These are phyloP conservation scores for Limonium bicolor DNA, from an alignment of 148 eudicot genomes.

Conservation along the genomic window DNA sequence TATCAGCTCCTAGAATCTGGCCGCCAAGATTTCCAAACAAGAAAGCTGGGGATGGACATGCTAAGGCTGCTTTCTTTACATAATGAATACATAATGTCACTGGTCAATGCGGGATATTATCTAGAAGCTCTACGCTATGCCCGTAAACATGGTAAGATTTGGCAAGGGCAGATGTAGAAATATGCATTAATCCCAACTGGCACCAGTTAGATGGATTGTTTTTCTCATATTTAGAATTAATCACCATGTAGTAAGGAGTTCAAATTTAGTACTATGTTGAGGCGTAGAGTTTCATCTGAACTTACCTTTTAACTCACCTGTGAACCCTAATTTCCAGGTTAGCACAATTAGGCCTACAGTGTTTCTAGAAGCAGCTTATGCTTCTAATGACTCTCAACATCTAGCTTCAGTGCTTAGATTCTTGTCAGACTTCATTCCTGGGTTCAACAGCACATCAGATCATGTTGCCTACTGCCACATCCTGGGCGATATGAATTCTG, in stretches of 20 bases:
- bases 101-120: slow-evolving; percentile 78
- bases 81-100: slow-evolving; percentile 64
- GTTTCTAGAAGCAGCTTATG: slow-evolving; percentile 86
- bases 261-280: no score
- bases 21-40: slow-evolving; percentile 42
- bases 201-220: neutral
- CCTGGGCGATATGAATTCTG: slow-evolving; percentile 47
- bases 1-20: slow-evolving; percentile 70
- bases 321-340: no score
- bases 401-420: slow-evolving; percentile 81
- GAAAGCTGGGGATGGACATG: slow-evolving; percentile 86
- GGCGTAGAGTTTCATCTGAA: no score
- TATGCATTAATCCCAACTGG: neutral
- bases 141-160: slow-evolving; percentile 61
- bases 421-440: slow-evolving; percentile 80
- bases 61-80: slow-evolving; percentile 68
- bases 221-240: neutral
- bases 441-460: slow-evolving; percentile 72
- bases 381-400: slow-evolving; percentile 68
- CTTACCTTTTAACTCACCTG: no score
- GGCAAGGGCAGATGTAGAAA: no score
- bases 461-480: slow-evolving; percentile 37
- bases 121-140: slow-evolving; percentile 89
- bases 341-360: slow-evolving; percentile 55
- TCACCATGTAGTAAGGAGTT: no score